Conservation (phyloP, 2,329 filamentous ascomycete genomes). For the Cercospora berteroae region DNA sequence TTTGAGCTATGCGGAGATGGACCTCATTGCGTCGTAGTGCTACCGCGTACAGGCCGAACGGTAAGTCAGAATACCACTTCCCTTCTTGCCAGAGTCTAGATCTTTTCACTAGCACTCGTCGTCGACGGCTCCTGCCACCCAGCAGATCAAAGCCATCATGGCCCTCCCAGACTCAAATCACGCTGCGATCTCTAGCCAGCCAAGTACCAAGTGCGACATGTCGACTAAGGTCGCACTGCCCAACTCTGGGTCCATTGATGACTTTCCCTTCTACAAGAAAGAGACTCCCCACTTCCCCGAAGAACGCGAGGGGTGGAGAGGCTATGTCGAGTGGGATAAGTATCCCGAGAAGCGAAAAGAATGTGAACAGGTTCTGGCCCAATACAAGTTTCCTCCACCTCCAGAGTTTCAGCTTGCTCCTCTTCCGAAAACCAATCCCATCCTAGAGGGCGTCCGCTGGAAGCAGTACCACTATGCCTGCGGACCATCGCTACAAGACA, state of each 20-base stretch:
- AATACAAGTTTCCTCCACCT: slow-evolving; percentile 51
- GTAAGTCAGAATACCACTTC: not conserved
- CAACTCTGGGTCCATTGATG: slow-evolving; percentile 20
- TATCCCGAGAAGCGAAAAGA: slow-evolving; percentile 65
- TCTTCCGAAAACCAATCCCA: slow-evolving; percentile 45
- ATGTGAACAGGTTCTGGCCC: slow-evolving; percentile 56
- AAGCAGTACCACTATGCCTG: slow-evolving; percentile 49
- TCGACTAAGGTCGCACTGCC: slow-evolving; percentile 1
- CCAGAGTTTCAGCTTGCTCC: slow-evolving; percentile 47
- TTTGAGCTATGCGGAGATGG: not conserved
- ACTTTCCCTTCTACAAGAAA: slow-evolving; percentile 18
- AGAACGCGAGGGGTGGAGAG: slow-evolving; percentile 45
- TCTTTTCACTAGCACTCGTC: not conserved
- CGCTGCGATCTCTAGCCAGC: not conserved
- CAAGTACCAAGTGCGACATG: not conserved
- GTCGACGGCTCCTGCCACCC: not conserved
- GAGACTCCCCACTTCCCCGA: slow-evolving; percentile 41
- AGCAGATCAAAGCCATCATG: not conserved
- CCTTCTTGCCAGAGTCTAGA: not conserved
- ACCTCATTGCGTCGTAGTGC: not conserved
- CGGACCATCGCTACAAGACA: slow-evolving; percentile 39
- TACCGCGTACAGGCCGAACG: not conserved
- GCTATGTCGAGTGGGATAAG: slow-evolving; percentile 68
- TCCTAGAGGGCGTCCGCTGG: slow-evolving; percentile 48
- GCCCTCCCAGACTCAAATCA: not conserved